Evolutionary conservation across 805 yeast genomes (phyloP), one percentile per base, ranked within the genome.

Genomic region (Saturnispora zaruensis): DNA sequence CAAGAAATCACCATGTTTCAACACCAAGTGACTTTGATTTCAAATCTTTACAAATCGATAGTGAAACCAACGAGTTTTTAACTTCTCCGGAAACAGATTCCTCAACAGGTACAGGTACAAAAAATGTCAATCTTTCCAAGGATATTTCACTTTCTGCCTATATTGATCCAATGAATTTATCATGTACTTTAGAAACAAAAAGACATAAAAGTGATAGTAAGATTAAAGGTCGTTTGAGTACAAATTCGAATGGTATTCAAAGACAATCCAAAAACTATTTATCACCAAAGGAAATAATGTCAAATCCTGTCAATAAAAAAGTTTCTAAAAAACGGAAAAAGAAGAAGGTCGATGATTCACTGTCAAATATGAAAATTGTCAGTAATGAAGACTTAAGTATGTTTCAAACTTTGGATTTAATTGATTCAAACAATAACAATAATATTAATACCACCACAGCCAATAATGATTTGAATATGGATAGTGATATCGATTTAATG

Each of bases 91-190:
- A 48, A 14, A 45, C 51, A 2, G 53, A 46, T 38, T 28, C 50
- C 1, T 45, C 47, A 28, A 52, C 32, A 42, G 51, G 49, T 14
- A 30, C 44, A n/a, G 40, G 36, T 48, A 42, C 40, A 13, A 41
- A 26, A 26, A 46, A 45, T 36, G 51, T 49, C 8, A 28, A 43
- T 21, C 16, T 49, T 7, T 24, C 46, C 24, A 34, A 4, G 3
- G 40, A 42, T 6, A 6, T n/a, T 8, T n/a, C 44, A 21, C 16
- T 3, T 6, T 13, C 52, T 6, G 47, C 21, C n/a, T 34, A 24
- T 37, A 43, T 43, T 14, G 69, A 66, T 53, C 68, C 70, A 7
- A 57, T 61, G 26, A 63, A 62, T 46, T 53, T 66, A 21, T 62
- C 66, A 20, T 66, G 62, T 49, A 58, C 54, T 32, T 53, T 65